Percentiles rank a stretch among this genome's conserved stretches.
These are phyloP conservation scores for Yamadazyma mexicana DNA, from an alignment of 1,139 yeast genomes.

Conservation along the genomic window DNA sequence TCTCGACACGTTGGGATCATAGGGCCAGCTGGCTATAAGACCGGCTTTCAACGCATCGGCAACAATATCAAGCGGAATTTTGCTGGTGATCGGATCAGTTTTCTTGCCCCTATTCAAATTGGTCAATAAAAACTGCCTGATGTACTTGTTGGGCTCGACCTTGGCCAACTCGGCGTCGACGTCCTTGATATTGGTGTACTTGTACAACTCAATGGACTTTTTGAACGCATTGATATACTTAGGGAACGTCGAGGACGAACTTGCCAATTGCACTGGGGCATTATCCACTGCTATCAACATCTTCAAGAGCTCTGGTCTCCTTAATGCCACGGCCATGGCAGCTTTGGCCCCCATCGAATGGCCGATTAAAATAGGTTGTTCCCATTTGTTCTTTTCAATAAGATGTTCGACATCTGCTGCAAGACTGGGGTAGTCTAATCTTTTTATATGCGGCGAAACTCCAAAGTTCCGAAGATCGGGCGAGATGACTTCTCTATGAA, in stretches of 20 bases:
- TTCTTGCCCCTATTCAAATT: constrained; percentile 55
- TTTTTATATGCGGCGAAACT: constrained; percentile 68
- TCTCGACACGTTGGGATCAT: constrained; percentile 50
- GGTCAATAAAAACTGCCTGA: constrained; percentile 80
- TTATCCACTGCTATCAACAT: constrained; percentile 82
- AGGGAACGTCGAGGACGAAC: constrained; percentile 59
- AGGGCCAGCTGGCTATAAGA: constrained; percentile 77
- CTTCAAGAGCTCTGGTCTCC: constrained; percentile 63
- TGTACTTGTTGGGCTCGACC: constrained; percentile 57
- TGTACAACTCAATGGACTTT: constrained; percentile 46
- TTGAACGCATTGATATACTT: constrained; percentile 64
- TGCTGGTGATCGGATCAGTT: constrained; percentile 37
- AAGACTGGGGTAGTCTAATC: constrained; percentile 78
- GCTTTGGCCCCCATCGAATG: constrained; percentile 98
- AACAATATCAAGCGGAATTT: constrained; percentile 71
- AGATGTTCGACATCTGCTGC: constrained; percentile 84
- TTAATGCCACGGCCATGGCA: constrained; percentile 82
- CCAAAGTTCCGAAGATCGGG: constrained; percentile 91
- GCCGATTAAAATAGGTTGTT: constrained; percentile 73
- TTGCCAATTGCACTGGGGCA: constrained; percentile 73
- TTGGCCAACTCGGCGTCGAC: constrained; percentile 65
- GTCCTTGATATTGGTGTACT: constrained; percentile 55
- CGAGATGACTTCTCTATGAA: constrained; percentile 59
- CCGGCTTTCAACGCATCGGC: constrained; percentile 64
- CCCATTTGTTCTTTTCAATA: constrained; percentile 44